Base-by-base conservation (phyloP, 2,329 filamentous ascomycete genomes). In the Neofusicoccum parvum region DNA sequence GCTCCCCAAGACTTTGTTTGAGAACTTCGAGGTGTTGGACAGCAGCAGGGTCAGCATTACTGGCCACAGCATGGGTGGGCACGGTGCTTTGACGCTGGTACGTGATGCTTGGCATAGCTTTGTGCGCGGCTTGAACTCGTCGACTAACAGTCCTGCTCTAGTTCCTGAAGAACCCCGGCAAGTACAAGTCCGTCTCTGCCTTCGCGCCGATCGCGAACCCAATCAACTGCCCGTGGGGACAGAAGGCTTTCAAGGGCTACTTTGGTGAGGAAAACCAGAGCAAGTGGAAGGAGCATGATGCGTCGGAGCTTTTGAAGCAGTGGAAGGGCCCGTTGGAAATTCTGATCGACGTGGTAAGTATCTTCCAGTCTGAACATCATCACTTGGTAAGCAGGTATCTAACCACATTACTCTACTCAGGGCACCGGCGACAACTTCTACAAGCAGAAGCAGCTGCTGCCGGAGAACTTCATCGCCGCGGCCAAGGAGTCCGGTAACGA, bases 371-470 rank as follows among this genome's bases (percentile, higher is more conserved):
- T 37, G 15, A 9, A 3, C 17, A 20, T 43, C 17, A 7, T 34
- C 27, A 12, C 23, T 12, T 15, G 43, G 11, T n/a, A 10, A n/a
- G 12, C 32, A 45, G 15, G 14, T 46, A 32, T 48, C 49, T 45
- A n/a, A 59, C 34, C 37, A 48, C 56, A 12, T 34, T n/a, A n/a
- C 34, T n/a, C 10, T 15, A n/a, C 14, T 17, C 23, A 92, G 90
- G 95, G 95, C 48, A 97, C 93, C 3, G 92, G 88, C 27, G 95
- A 99, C 83, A 92, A 94, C 80, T 99, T 98, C 79, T 98, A 98
- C 82, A 94, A 97, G 83, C 89, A 96, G 78, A 87, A 88, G 53
- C 95, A 99, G 80, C 84, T 99, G 65, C 85, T 98, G 48, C 95
- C 94, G 0, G 95, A 99, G 85, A 98, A 98, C 79, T 88, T 99